phyloP scores from a whole-genome alignment of 495 filamentous ascomycete genomes.

The Podospora pseudoanserina region DNA sequence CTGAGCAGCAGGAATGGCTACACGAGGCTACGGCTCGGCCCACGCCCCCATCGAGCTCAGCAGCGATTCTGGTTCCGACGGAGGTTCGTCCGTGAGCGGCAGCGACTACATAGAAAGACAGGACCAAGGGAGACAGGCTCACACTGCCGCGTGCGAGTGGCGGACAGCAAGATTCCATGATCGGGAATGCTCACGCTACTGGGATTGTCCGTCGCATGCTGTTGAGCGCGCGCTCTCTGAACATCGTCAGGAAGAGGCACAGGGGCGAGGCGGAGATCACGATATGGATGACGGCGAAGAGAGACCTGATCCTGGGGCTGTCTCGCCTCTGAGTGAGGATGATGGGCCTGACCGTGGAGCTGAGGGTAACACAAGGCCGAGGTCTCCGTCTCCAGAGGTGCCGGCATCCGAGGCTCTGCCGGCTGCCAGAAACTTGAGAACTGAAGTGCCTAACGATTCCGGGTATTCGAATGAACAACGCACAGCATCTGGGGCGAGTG shows the following conservation, averaged over 20 bases:
- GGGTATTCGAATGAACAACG: not conserved
- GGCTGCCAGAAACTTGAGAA: no score
- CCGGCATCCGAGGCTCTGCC: not conserved
- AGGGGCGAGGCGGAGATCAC: conserved; percentile 8
- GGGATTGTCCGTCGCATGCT: conserved; percentile 43
- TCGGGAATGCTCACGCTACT: conserved; percentile 42
- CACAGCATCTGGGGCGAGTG: not conserved
- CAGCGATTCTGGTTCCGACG: conserved; percentile 17
- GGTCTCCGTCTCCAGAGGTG: conserved; percentile 10
- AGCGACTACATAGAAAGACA: not conserved
- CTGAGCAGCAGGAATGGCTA: conserved; percentile 22
- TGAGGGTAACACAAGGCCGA: not conserved
- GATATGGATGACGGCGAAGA: conserved; percentile 6
- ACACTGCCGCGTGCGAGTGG: conserved; percentile 28
- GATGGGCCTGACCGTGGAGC: conserved; percentile 4
- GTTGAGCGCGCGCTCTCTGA: conserved; percentile 30
- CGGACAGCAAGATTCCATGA: conserved; percentile 34
- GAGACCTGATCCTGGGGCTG: conserved; percentile 8
- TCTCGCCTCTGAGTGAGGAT: conserved; percentile 19
- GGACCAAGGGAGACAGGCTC: not conserved
- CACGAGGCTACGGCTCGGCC: conserved; percentile 13
- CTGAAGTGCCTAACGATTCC: not conserved
- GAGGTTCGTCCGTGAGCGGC: not conserved
- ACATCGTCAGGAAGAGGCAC: conserved; percentile 7
- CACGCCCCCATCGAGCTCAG: conserved; percentile 15